Evolutionary conservation across 495 filamentous ascomycete genomes (phyloP).

Genomic region (Penicillium desertorum): DNA sequence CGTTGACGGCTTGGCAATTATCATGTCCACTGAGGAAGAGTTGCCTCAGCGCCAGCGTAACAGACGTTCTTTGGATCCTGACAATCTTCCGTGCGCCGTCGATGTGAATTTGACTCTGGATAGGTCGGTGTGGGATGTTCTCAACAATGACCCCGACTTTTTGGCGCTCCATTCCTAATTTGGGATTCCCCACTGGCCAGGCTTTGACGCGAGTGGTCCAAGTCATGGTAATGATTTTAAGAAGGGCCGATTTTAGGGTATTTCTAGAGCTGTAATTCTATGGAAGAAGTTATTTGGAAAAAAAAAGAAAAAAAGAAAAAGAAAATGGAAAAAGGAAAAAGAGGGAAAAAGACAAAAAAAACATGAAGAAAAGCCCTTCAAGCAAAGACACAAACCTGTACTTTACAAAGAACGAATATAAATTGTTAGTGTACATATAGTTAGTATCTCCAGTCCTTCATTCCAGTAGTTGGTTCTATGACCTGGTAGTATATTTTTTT

Average conservation of each 20-base stretch:
- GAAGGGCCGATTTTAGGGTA: neutral
- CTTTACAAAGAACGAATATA: neutral
- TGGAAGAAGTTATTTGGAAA: too few species aligned
- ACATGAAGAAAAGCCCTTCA: neutral
- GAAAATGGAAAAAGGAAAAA: too few species aligned
- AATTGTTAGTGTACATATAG: neutral
- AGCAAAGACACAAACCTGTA: neutral
- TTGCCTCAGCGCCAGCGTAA: neutral
- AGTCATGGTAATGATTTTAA: neutral
- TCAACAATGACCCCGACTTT: neutral
- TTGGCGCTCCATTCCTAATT: neutral
- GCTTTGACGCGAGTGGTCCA: neutral
- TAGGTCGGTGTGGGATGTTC: neutral
- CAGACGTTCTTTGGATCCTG: neutral
- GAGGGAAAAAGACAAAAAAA: neutral
- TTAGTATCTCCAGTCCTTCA: neutral
- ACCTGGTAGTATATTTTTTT: neutral
- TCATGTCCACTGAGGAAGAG: slow-evolving; percentile 4
- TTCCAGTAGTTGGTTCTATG: neutral
- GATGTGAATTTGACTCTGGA: slow-evolving; percentile 3
- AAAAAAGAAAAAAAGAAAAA: neutral
- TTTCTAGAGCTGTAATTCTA: neutral
- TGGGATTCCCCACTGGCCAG: neutral
- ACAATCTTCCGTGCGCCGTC: neutral
- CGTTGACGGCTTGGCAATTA: neutral